Conservation (phyloP, 1,284 basidiomycete species). For the Leccinum pachyderme region DNA sequence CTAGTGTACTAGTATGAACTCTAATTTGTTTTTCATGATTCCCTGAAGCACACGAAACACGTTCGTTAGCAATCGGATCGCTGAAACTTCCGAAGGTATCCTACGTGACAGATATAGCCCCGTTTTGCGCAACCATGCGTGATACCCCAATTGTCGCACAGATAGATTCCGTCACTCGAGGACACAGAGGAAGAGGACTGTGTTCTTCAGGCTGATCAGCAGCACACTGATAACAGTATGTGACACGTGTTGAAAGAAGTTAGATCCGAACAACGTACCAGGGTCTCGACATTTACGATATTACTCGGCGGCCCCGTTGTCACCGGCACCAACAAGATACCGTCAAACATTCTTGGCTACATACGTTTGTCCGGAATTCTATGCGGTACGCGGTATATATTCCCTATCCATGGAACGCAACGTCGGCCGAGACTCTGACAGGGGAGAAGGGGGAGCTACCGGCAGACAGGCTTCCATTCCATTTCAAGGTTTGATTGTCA, state of each 20-base stretch:
- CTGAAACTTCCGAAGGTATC: not conserved
- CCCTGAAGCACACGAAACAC: constrained; percentile 7
- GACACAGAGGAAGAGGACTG: not conserved
- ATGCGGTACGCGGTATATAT: not conserved
- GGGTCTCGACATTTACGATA: not conserved
- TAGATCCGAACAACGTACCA: not conserved
- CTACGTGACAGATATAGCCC: constrained; percentile 7
- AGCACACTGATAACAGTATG: constrained; percentile 14
- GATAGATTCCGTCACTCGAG: constrained; percentile 6
- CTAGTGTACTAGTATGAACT: constrained; percentile 3
- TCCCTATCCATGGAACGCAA: not conserved
- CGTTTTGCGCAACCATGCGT: not conserved
- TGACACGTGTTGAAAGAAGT: not conserved
- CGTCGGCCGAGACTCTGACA: not conserved
- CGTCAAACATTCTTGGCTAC: not conserved
- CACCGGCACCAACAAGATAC: not conserved
- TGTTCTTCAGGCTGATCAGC: constrained; percentile 2
- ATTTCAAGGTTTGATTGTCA: constrained; percentile 31
- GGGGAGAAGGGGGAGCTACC: constrained; percentile 4
- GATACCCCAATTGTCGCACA: constrained; percentile 2
- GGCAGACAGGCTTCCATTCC: constrained; percentile 27
- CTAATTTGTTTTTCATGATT: not conserved
- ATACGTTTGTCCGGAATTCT: not conserved
- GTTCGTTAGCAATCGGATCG: constrained; percentile 3
- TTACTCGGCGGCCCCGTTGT: not conserved